phyloP scores from a whole-genome alignment of 305 asterid genomes.

The Lippia alba region DNA sequence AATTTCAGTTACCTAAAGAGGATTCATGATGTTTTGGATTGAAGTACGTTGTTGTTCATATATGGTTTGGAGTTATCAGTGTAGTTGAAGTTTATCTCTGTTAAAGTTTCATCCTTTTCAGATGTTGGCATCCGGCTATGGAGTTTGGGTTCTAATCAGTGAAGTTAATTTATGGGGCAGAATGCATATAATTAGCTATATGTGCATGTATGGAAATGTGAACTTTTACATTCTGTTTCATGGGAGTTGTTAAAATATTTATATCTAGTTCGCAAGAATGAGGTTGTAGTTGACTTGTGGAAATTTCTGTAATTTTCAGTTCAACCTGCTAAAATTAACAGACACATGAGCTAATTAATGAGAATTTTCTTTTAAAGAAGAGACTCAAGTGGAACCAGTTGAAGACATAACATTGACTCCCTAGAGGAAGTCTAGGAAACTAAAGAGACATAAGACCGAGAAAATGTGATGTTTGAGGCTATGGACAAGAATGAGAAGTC shows the following conservation, averaged over 20 bases:
- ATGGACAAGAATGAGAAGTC: slow-evolving; percentile 10
- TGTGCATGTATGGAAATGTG: neutral
- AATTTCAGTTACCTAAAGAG: neutral
- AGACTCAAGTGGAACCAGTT: slow-evolving; percentile 36
- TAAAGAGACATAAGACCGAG: slow-evolving; percentile 34
- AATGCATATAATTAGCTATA: neutral
- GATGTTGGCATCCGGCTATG: slow-evolving; percentile 1
- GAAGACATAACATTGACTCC: slow-evolving; percentile 19
- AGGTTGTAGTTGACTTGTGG: neutral
- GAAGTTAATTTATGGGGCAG: neutral
- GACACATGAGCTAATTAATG: neutral
- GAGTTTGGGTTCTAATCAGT: neutral
- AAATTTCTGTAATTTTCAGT: neutral
- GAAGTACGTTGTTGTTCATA: neutral
- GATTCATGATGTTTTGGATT: neutral
- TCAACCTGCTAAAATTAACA: neutral
- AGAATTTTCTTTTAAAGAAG: neutral
- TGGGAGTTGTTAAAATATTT: neutral
- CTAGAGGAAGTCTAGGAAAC: slow-evolving; percentile 37
- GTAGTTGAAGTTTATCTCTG: neutral
- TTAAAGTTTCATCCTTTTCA: neutral
- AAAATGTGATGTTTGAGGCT: slow-evolving; percentile 13
- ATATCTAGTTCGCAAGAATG: slow-evolving; percentile 7
- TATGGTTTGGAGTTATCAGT: neutral
- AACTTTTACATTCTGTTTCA: neutral